Evolutionary conservation across 495 filamentous ascomycete genomes (phyloP), one percentile per base, ranked within the genome.

Genomic region (Penicillium macrosclerotiorum): DNA sequence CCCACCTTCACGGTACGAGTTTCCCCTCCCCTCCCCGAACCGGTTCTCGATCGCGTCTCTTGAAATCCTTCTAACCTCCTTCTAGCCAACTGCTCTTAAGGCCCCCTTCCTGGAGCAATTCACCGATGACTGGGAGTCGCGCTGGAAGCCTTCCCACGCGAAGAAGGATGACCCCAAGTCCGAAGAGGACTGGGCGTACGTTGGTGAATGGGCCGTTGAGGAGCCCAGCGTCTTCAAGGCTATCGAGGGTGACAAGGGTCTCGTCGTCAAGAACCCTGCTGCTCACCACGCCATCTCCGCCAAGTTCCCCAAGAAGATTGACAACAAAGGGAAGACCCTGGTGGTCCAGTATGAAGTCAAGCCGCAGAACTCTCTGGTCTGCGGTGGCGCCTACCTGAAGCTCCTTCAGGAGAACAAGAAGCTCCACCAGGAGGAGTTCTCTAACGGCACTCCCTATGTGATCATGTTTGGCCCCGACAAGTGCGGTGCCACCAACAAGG

Each of bases 391-490:
- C 56, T 99, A 99, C 74, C 76, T 99, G 79, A 99, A 99, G 85
- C 89, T 99, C 54, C 87, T 97, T 54, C 85, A 94, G 52, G 93
- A 99, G 66, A 97, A 90, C 78, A 95, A 91, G 78, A 85, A 88
- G 69, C 89, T 97, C 60, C 90, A 96, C 73, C 79, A 85, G 62
- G 93, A 97, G 44, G 94, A 99, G 75, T 99, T 99, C 79, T 93
- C 90, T 60, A 96, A 99, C 73, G 79, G 84, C 36, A 91, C 92
- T 34, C 94, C 94, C 27, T 99, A 99, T 67, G 88, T 99, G 52
- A 94, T 99, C 77, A 97, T 97, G 94, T 99, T 99, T 69, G 94
- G 94, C 54, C 94, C 94, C 61, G 94, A 99, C 77, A 99, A 96
- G 84, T 99, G 94, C 68, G 94, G 93, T 72, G 81, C 88, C 62